Base-by-base conservation (phyloP, 352 stramenopile genomes). In the Phytopythium vexans region DNA sequence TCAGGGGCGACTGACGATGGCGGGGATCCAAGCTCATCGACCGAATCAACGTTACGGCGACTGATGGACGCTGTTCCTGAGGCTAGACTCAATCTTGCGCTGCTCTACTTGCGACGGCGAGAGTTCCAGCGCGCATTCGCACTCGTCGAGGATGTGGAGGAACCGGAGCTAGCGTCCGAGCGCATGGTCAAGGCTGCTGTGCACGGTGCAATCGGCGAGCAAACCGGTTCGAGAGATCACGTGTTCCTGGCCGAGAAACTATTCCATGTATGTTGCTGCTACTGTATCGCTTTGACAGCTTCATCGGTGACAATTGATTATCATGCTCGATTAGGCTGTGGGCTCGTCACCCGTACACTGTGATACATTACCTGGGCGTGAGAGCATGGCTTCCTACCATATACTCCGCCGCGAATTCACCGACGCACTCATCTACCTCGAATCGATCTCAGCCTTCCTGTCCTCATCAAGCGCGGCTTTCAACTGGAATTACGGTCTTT, bases 401-500 rank as follows among this genome's bases (percentile, higher is more conserved):
- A 52, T 91, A 11, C 36, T 91, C 8, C 77, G 81, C 8, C 87
- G 82, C 39, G 77, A 91, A 52, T 86, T 75, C 33, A 64, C 56
- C 1, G 77, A 89, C 32, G 82, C 66, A 3, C 79, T 81, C 40
- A 63, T 86, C n/a, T 90, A 90, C 58, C 41, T 92, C 36, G 83
- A 62, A 34, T 89, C 79, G 2, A 88, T 90, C 35, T 56, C 63
- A 8, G 63, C 67, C 52, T 88, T 86, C 52, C 59, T 88, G 47
- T 50, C 61, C 33, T 36, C 47, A 27, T 43, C 6, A 8, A 60
- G 50, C 40, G 58, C 64, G 4, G 65, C 73, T 3, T 92, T 92
- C 63, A 89, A 92, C 61, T 90, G 77, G 77, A 92, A 92, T 57
- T 88, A 88, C 55, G 82, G 77, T 2, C 34, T 88, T 12, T 73